Evolutionary conservation across 495 filamentous ascomycete genomes (phyloP).

Genomic region (Paragyromitra xinjiangensis): DNA sequence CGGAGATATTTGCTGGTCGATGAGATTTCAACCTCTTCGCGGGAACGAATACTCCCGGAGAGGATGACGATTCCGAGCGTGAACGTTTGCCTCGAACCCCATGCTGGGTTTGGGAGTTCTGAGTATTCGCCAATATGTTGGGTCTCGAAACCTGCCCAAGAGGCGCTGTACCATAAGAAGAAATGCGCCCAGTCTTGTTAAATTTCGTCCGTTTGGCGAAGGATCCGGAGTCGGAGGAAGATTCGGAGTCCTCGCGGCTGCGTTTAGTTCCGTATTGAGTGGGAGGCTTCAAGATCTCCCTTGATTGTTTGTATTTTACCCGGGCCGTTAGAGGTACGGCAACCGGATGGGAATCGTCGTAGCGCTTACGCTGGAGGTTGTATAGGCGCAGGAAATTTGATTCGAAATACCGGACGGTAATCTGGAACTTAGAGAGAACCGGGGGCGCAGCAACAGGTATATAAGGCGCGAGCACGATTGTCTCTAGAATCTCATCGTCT

Average conservation of each 20-base stretch:
- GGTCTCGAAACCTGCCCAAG: background rate
- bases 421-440: background rate
- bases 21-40: background rate
- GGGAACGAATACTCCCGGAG: background rate
- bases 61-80: conserved; percentile 1
- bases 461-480: background rate
- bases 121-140: background rate
- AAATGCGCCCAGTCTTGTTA: background rate
- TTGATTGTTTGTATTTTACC: background rate
- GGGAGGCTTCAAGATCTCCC: background rate
- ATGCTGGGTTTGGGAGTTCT: background rate
- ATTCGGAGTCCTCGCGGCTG: background rate
- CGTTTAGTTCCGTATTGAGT: background rate
- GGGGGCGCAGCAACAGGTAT: background rate
- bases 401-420: background rate
- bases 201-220: background rate
- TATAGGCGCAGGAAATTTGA: background rate
- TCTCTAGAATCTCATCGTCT: background rate
- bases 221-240: background rate
- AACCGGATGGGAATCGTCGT: background rate
- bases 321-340: too few species aligned
- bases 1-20: conserved; percentile 2
- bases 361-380: background rate
- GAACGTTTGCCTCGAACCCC: background rate
- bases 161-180: background rate